Base-by-base conservation (phyloP, 2,329 filamentous ascomycete genomes). In the Fusarium avenaceum region DNA sequence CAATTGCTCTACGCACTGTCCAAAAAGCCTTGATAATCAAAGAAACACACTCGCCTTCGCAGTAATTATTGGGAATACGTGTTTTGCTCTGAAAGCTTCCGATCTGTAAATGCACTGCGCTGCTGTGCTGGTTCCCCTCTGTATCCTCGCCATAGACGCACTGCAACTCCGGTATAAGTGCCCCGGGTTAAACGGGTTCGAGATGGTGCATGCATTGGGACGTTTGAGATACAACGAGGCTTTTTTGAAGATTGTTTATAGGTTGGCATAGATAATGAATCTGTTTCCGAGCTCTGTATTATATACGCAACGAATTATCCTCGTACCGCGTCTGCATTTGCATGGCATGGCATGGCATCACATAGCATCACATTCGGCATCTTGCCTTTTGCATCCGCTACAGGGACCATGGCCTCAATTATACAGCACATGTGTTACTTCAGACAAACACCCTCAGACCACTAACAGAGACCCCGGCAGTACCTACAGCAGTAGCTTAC, bases 51-150 rank as follows among this genome's bases (percentile, higher is more conserved):
- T 63, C 39, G 47, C 50, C 38, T 60, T 47, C 32, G 39, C 19
- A 20, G 17, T n/a, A 26, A 38, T 28, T 38, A 13, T 38, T 32
- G 30, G 47, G 44, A 51, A 64, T 69, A 72, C 70, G 70, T 72
- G 67, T 70, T 70, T 65, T 43, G 43, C 54, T 57, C 58, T 19
- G 15, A 35, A n/a, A 10, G 19, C 39, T 19, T 39, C 26, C 35
- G 7, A 15, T 46, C n/a, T 42, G 13, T 32, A 43, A n/a, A 51
- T 20, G 32, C 28, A 4, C 28, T 52, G 39, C 24, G 33, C 33
- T 60, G 65, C n/a, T 59, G 57, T 35, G 63, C 26, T 72, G 67
- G 65, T 69, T 43, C 47, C 57, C 48, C 32, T 64, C 47, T 43
- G 26, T 48, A 30, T 39, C 42, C 49, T 65, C 62, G 17, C 49